Percentiles rank a stretch among this genome's conserved stretches.
These are phyloP conservation scores for Fonsecaea nubica DNA, from an alignment of 2,329 filamentous ascomycete species.

Conservation along the genomic window DNA sequence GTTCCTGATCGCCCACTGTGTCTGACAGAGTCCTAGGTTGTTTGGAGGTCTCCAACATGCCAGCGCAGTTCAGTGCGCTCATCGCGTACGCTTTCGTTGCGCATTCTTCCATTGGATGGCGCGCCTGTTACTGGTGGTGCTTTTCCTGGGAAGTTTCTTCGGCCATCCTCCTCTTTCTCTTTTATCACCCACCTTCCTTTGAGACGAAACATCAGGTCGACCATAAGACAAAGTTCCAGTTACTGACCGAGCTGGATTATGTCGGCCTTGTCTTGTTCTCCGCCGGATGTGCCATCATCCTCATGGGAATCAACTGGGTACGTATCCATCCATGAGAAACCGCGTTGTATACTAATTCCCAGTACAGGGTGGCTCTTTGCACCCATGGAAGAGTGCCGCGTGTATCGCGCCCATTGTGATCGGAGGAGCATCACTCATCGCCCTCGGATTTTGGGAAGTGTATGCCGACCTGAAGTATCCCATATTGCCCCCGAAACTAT, in stretches of 20 bases:
- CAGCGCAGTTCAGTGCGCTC: constrained; percentile 49
- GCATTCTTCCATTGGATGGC: constrained; percentile 54
- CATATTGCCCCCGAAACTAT: constrained; percentile 53
- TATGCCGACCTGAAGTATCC: constrained; percentile 48
- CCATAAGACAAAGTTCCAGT: constrained; percentile 43
- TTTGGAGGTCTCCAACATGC: constrained; percentile 41
- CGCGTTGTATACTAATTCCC: no score
- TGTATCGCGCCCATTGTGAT: constrained; percentile 48
- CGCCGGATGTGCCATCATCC: constrained; percentile 50
- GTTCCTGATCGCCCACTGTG: not conserved
- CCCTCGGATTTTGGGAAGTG: constrained; percentile 50
- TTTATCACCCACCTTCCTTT: constrained; percentile 58
- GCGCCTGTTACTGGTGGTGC: constrained; percentile 54
- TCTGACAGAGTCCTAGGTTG: constrained; percentile 15
- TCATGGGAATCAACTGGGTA: constrained; percentile 52
- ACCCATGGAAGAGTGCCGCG: constrained; percentile 51
- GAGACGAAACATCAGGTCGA: constrained; percentile 49
- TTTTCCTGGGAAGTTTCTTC: constrained; percentile 13
- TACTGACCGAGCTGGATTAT: constrained; percentile 55
- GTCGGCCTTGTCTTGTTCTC: constrained; percentile 54
- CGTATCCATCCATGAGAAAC: no score
- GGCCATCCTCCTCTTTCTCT: constrained; percentile 42
- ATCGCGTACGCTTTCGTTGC: constrained; percentile 56
- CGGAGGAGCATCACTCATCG: constrained; percentile 46
- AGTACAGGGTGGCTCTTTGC: constrained; percentile 44